Base-by-base conservation (phyloP, 2,329 filamentous ascomycete genomes). In the Zymoseptoria pseudotritici region DNA sequence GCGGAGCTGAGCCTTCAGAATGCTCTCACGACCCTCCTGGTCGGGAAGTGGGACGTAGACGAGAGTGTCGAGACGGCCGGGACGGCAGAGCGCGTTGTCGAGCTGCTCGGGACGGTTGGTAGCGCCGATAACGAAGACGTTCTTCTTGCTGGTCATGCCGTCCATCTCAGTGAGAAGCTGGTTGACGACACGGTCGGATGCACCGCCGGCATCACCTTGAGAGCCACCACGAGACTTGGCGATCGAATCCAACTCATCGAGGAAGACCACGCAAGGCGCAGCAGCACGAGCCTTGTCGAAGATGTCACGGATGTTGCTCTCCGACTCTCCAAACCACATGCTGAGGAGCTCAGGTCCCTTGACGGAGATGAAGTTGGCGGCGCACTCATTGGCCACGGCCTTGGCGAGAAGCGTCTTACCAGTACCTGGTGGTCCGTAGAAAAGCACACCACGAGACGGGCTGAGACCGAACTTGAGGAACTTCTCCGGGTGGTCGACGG, bases 281-380 rank as follows among this genome's bases (percentile, higher is more conserved):
- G 95, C 94, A 65, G 94, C 95, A 74, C 94, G 91, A 66, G 94
- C 94, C 86, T 97, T 99, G 86, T 99, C 94, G 77, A 99, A 99
- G 72, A 99, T 99, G 76, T 99, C 94, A 75, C 94, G 90, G 67
- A 99, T 97, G 80, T 99, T 99, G 86, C 91, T 96, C 81, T 99
- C 95, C 58, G 94, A 99, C 81, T 99, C 94, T 87, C 94, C 94
- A 74, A 99, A 99, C 94, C 94, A 99, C 94, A 99, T 99, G 77
- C 91, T 97, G 71, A 99, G 86, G 72, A 99, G 83, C 77, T 99
- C 94, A 60, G 94, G 95, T 63, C 94, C 94, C 86, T 99, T 99
- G 78, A 99, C 88, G 50, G 94, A 99, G 75, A 99, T 97, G 81
- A 99, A 99, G 83, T 99, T 99, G 83, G 94, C 94, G 63, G 94